Evolutionary conservation across 805 yeast species (phyloP), one percentile per base, ranked within the genome.

Genomic region (Ogataea populi-albae): DNA sequence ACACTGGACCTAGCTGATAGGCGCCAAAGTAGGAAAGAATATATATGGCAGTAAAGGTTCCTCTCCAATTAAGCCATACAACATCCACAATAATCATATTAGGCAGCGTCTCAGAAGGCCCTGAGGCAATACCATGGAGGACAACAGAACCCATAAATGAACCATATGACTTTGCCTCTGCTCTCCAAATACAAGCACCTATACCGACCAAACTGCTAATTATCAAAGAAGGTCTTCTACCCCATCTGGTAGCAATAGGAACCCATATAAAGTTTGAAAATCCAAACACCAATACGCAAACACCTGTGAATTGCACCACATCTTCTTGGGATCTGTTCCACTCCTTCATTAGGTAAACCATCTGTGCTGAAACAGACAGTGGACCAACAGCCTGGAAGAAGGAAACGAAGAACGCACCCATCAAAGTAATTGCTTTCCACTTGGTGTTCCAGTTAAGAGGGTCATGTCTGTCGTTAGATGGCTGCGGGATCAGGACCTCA

Each of bases 221-320:
- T 4, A 43, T 16, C 14, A 43, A 23, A 4, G 45, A 40, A 9
- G 45, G 45, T 25, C 45, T 34, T 30, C 47, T 34, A 10, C 47
- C 42, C 42, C 42, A 38, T 34, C 30, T 38, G 23, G 42, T 38
- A 8, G 42, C 42, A 16, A 38, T 34, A 6, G 47, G 47, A 19
- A 43, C 47, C 47, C 47, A 43, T 9, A 43, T 43, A 19, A 43
- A 43, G 23, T 43, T 43, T 4, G 47, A 43, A 28, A 40, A 43
- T 4, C 47, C 47, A 30, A 43, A 43, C 5, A 43, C 47, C 14
- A 43, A 30, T 10, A 43, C 38, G 32, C 47, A 43, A 22, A 40
- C 31, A 16, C 47, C 45, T 12, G 47, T 43, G 26, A 43, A 43
- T n/a, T 43, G 42, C 5, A 43, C 29, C 3, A 38, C 34, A 32